Conservation (phyloP, 2,329 filamentous ascomycete species). For the Ramichloridium luteum region DNA sequence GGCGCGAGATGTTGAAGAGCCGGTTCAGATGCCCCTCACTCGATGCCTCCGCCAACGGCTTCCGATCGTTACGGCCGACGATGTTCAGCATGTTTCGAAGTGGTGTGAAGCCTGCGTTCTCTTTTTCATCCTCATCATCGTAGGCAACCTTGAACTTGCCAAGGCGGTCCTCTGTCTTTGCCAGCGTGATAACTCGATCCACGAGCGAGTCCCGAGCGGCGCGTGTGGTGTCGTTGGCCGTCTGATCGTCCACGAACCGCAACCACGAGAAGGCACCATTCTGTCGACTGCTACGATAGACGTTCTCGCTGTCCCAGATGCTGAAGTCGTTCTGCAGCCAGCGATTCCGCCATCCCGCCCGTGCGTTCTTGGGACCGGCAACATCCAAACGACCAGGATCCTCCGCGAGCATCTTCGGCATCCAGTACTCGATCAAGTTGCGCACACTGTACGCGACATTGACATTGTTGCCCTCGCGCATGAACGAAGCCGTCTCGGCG, state of each 20-base stretch:
- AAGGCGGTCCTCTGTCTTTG: slow-evolving; percentile 41
- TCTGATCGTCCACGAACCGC: slow-evolving; percentile 68
- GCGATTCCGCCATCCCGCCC: slow-evolving; percentile 67
- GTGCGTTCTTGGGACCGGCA: slow-evolving; percentile 58
- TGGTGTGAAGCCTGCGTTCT: slow-evolving; percentile 45
- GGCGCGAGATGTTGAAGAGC: slow-evolving; percentile 66
- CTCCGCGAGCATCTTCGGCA: slow-evolving; percentile 75
- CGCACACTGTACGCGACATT: slow-evolving; percentile 77
- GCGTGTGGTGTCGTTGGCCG: slow-evolving; percentile 57
- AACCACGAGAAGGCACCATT: slow-evolving; percentile 73
- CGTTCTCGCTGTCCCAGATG: slow-evolving; percentile 73
- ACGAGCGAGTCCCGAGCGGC: slow-evolving; percentile 61
- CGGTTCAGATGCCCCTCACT: slow-evolving; percentile 58
- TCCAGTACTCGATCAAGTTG: slow-evolving; percentile 69
- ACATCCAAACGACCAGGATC: slow-evolving; percentile 65
- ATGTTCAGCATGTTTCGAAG: slow-evolving; percentile 74
- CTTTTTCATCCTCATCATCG: slow-evolving; percentile 46
- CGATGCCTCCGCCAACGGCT: slow-evolving; percentile 56
- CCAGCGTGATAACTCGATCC: slow-evolving; percentile 55
- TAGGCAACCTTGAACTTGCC: slow-evolving; percentile 58
- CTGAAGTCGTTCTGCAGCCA: slow-evolving; percentile 76
- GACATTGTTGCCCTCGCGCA: slow-evolving; percentile 73
- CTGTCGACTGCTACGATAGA: slow-evolving; percentile 45
- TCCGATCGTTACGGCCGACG: slow-evolving; percentile 53
- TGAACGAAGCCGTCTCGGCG: slow-evolving; percentile 88